A percentile compares a stretch with the other conserved stretches of the same genome.
Conservation (phyloP, 306 rosid genomes). For the Dicorynia guianensis region DNA sequence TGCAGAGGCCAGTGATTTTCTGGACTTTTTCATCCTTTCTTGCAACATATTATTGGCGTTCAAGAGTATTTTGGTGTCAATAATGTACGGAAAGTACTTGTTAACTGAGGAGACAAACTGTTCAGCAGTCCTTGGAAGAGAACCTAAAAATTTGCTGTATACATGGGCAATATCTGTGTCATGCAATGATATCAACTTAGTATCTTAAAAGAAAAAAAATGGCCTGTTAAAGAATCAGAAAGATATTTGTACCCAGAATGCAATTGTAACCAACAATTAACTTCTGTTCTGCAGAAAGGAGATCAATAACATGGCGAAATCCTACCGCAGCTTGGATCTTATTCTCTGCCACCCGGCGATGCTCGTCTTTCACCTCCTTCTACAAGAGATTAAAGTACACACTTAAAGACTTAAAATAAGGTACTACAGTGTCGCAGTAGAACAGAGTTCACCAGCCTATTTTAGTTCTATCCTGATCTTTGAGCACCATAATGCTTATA, state of each 20-base stretch:
- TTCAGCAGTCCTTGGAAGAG: slow-evolving; percentile 83
- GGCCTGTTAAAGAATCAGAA: slow-evolving; percentile 23
- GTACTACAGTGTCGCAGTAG: slow-evolving; percentile 2
- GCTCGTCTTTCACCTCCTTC: slow-evolving; percentile 76
- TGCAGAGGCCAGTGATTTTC: slow-evolving; percentile 77
- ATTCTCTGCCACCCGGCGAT: slow-evolving; percentile 52
- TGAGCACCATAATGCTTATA: neutral
- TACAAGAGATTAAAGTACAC: slow-evolving; percentile 46
- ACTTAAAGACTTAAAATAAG: slow-evolving; percentile 8
- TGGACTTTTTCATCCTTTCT: slow-evolving; percentile 69
- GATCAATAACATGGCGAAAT: slow-evolving; percentile 95
- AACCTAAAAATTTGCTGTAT: slow-evolving; percentile 79
- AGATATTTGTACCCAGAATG: slow-evolving; percentile 68
- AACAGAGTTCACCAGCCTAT: slow-evolving; percentile 13
- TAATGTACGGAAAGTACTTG: slow-evolving; percentile 70
- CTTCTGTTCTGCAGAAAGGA: slow-evolving; percentile 83
- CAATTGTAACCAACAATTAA: slow-evolving; percentile 91
- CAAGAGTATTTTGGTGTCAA: slow-evolving; percentile 87
- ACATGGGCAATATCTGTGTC: slow-evolving; percentile 85
- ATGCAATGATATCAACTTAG: slow-evolving; percentile 46
- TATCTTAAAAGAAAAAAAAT: slow-evolving; percentile 25
- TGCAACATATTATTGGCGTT: slow-evolving; percentile 64
- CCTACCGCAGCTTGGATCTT: slow-evolving; percentile 83
- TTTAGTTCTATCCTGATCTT: slow-evolving; percentile 28
- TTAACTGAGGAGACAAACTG: slow-evolving; percentile 78